Percentiles rank a stretch among this genome's conserved stretches.
Evolutionary conservation across 805 yeast genomes (phyloP).

Genomic region (Teunomyces stri): DNA sequence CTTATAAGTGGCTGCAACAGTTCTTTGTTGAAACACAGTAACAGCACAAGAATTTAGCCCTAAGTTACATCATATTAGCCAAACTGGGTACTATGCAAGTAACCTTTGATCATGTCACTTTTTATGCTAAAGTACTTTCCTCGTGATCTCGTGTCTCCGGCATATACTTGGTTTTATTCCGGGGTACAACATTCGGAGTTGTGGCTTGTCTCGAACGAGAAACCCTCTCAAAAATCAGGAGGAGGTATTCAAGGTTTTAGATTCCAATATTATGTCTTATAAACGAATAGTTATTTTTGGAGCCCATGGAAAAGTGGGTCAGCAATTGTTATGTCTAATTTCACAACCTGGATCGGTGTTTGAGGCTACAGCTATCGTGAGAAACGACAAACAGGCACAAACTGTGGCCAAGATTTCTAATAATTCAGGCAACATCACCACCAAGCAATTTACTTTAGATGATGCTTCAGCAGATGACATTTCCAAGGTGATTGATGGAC

Average conservation of each 20-base stretch:
- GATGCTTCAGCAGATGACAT: conserved; percentile 33
- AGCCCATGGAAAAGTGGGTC: conserved; percentile 63
- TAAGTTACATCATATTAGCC: no score
- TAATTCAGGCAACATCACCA: conserved; percentile 20
- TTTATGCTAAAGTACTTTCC: no score
- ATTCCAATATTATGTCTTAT: neutral
- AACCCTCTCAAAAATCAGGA: neutral
- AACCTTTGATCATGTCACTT: no score
- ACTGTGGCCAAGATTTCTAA: conserved; percentile 38
- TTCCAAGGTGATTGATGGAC: conserved; percentile 39
- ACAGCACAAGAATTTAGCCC: no score
- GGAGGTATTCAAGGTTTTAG: neutral
- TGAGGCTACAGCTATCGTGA: conserved; percentile 41
- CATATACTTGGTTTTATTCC: no score
- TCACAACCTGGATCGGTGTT: conserved; percentile 15
- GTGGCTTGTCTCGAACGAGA: no score
- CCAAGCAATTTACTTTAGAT: conserved; percentile 39
- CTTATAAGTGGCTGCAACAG: no score
- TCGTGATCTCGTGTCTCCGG: no score
- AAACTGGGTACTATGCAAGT: no score
- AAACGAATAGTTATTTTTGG: conserved; percentile 42
- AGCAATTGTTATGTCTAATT: conserved; percentile 38
- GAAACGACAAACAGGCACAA: conserved; percentile 45
- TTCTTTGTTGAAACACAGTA: no score
- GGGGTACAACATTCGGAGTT: no score